Percentiles rank a stretch among this genome's conserved stretches.
These are phyloP conservation scores for Manihot esculenta DNA, from an alignment of 441 rosid genomes.

Conservation along the genomic window DNA sequence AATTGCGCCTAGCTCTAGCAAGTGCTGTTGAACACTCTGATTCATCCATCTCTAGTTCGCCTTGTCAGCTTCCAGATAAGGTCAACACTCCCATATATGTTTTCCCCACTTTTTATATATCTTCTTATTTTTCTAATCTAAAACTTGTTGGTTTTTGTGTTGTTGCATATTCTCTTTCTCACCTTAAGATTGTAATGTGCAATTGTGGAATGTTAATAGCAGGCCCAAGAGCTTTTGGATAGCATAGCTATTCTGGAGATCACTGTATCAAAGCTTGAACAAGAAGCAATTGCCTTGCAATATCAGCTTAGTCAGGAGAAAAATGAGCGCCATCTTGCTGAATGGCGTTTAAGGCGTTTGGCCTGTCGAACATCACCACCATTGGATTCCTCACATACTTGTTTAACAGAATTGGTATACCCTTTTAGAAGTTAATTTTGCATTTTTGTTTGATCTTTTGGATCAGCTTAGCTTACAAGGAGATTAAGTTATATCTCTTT, in stretches of 20 bases:
- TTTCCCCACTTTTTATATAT: background rate
- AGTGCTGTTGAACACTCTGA: conserved; percentile 63
- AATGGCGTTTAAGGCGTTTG: conserved; percentile 55
- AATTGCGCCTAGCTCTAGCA: conserved; percentile 60
- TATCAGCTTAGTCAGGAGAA: conserved; percentile 83
- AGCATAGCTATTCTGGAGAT: conserved; percentile 70
- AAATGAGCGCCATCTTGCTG: conserved; percentile 68
- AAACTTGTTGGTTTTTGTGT: conserved; percentile 15
- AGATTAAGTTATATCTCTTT: background rate
- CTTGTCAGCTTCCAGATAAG: conserved; percentile 67
- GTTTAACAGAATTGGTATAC: conserved; percentile 45
- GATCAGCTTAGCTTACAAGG: background rate
- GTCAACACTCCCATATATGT: conserved; percentile 32
- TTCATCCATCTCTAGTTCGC: conserved; percentile 49
- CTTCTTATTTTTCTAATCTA: background rate
- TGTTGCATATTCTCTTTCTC: conserved; percentile 21
- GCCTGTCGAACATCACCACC: conserved; percentile 34
- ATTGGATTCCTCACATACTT: conserved; percentile 32
- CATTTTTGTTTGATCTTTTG: conserved; percentile 2
- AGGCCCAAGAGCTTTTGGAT: conserved; percentile 82
- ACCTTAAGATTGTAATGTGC: conserved; percentile 16
- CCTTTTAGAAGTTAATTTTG: background rate
- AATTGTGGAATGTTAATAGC: conserved; percentile 18
- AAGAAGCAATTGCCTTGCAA: conserved; percentile 66
- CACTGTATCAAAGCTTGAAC: conserved; percentile 79